phyloP scores from a whole-genome alignment of 495 filamentous ascomycete genomes.

The Letharia lupina region DNA sequence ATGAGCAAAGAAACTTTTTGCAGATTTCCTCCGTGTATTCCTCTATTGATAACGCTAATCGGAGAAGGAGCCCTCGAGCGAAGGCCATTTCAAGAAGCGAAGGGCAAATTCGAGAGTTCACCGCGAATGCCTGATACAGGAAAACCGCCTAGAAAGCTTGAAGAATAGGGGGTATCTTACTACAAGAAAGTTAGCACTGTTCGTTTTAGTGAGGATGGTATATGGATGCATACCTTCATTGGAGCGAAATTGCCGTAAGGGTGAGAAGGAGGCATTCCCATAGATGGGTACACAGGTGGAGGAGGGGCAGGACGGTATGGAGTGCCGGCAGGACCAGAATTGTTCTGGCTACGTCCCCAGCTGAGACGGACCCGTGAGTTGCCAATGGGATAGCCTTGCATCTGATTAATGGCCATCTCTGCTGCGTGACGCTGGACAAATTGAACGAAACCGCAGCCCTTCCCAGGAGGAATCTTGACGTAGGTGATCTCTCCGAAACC shows the following conservation, averaged over 20 bases:
- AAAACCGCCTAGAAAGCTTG: slow-evolving; percentile 21
- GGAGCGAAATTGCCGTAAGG: slow-evolving; percentile 65
- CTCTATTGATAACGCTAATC: slow-evolving; percentile 29
- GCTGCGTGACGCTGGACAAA: slow-evolving; percentile 98
- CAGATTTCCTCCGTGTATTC: slow-evolving; percentile 21
- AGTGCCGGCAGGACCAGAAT: slow-evolving; percentile 93
- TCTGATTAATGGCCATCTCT: slow-evolving; percentile 99
- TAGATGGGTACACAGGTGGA: slow-evolving; percentile 77
- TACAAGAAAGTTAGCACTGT: slow-evolving; percentile 11
- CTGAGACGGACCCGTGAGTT: slow-evolving; percentile 96
- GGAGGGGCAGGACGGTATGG: slow-evolving; percentile 94
- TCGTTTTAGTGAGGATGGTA: not conserved
- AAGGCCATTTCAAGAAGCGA: slow-evolving; percentile 25
- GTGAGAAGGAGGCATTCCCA: slow-evolving; percentile 71
- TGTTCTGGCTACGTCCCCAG: slow-evolving; percentile 98
- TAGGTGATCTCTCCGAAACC: slow-evolving; percentile 99
- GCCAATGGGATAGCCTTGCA: slow-evolving; percentile 99
- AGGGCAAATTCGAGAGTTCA: slow-evolving; percentile 20
- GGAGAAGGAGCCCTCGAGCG: slow-evolving; percentile 32
- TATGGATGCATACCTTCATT: slow-evolving; percentile 54
- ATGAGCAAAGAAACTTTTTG: slow-evolving; percentile 23
- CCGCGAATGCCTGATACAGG: slow-evolving; percentile 11
- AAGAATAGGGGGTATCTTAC: slow-evolving; percentile 25
- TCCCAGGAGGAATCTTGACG: slow-evolving; percentile 98
- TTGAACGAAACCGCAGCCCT: slow-evolving; percentile 98